A percentile compares a stretch with the other conserved stretches of the same genome.
These are phyloP conservation scores for Zea mays DNA, from an alignment of 176 grass and related monocot species.

Conservation along the genomic window Zm-B73-REFERENCE-NAM-5.0 NC_050101.1:161360001-161360500, in stretches of 20 bases:
- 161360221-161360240: conserved; percentile 72
- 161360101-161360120: conserved; percentile 97
- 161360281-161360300: conserved; percentile 69
- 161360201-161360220: conserved; percentile 50
- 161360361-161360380: conserved; percentile 94
- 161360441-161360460: conserved; percentile 71
- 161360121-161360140: conserved; percentile 88
- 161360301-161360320: conserved; percentile 74
- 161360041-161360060: conserved; percentile 94
- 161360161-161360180: conserved; percentile 26
- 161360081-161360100: conserved; percentile 91
- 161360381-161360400: conserved; percentile 88
- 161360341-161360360: conserved; percentile 85
- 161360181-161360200: background rate
- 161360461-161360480: conserved; percentile 88
- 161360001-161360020: conserved; percentile 96
- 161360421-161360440: conserved; percentile 65
- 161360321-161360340: conserved; percentile 81
- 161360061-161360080: conserved; percentile 88
- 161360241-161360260: conserved; percentile 89
- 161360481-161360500: conserved; percentile 72
- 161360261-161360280: conserved; percentile 71
- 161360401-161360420: conserved; percentile 57
- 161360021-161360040: conserved; percentile 94
- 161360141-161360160: conserved; percentile 8